These are phyloP conservation scores for Pestalotiopsis sp. DNA, from an alignment of 2,329 filamentous ascomycete genomes.

Conservation along the genomic window DNA sequence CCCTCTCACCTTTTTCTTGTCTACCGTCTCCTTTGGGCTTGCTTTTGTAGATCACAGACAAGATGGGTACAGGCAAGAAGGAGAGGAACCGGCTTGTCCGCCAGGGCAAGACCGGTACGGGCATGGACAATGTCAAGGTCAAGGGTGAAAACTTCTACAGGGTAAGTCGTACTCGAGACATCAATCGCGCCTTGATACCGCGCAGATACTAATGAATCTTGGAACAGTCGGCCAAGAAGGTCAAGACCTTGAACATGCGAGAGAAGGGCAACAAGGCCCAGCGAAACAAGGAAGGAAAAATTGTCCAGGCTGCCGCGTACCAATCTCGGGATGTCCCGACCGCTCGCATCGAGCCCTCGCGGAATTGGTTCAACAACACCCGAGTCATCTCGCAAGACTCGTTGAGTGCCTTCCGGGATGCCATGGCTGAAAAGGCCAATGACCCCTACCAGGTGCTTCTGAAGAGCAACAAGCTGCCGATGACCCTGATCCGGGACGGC, in stretches of 20 bases:
- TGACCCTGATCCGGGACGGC: slow-evolving; percentile 86
- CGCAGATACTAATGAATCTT: slow-evolving; percentile 24
- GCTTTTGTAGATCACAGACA: slow-evolving; percentile 22
- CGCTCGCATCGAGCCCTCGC: slow-evolving; percentile 90
- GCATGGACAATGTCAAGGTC: slow-evolving; percentile 85
- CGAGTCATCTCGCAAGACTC: slow-evolving; percentile 87
- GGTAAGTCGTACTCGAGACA: background rate
- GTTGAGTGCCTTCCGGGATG: slow-evolving; percentile 81
- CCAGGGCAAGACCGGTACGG: slow-evolving; percentile 82
- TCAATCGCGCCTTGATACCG: slow-evolving; percentile 29
- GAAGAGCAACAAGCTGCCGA: slow-evolving; percentile 94
- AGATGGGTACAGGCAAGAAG: slow-evolving; percentile 91
- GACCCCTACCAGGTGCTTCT: slow-evolving; percentile 95
- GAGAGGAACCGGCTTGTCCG: slow-evolving; percentile 79
- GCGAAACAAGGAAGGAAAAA: slow-evolving; percentile 79
- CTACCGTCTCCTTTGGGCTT: background rate
- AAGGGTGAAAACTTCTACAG: slow-evolving; percentile 99
- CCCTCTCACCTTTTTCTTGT: background rate
- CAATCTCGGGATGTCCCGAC: slow-evolving; percentile 80
- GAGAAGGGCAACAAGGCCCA: slow-evolving; percentile 77
- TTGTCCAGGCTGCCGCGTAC: slow-evolving; percentile 80
- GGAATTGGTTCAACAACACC: slow-evolving; percentile 98
- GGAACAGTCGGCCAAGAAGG: slow-evolving; percentile 66
- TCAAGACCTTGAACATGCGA: slow-evolving; percentile 86
- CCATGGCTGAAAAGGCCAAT: slow-evolving; percentile 84